phyloP scores from a whole-genome alignment of 768 basidiomycete genomes.

The Tricholoma furcatifolium region DNA sequence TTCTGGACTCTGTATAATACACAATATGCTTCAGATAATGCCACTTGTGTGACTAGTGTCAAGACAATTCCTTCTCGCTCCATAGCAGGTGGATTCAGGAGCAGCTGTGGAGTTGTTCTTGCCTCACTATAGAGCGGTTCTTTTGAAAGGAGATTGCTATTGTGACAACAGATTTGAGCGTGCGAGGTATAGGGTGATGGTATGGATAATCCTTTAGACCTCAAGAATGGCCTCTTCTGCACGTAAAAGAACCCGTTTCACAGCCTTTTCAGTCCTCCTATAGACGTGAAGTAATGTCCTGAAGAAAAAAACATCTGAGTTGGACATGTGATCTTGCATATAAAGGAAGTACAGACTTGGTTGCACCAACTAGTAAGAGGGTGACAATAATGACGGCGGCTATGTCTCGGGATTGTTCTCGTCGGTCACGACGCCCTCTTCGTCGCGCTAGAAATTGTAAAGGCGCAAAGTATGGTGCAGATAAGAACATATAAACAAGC shows the following conservation, averaged over 20 bases:
- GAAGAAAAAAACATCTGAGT: constrained; percentile 12
- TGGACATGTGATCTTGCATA: neutral
- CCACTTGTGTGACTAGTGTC: too few relatives aligned
- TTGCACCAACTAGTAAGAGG: constrained; percentile 59
- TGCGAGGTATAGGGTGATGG: too few relatives aligned
- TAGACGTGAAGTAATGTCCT: constrained; percentile 77
- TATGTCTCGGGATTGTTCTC: constrained; percentile 59
- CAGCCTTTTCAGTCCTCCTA: constrained; percentile 53
- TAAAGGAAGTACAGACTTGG: constrained; percentile 43
- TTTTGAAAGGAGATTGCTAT: too few relatives aligned
- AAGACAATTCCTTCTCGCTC: too few relatives aligned
- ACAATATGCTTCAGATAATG: too few relatives aligned
- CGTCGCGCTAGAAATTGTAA: constrained; percentile 71
- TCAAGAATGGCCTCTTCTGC: constrained; percentile 84
- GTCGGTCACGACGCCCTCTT: constrained; percentile 51
- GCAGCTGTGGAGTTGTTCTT: too few relatives aligned
- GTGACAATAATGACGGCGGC: constrained; percentile 64
- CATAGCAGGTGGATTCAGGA: too few relatives aligned
- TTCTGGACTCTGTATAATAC: too few relatives aligned
- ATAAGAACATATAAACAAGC: constrained; percentile 67
- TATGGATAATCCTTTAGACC: constrained; percentile 38
- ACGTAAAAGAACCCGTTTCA: constrained; percentile 60
- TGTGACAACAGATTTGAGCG: too few relatives aligned
- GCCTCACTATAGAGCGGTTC: too few relatives aligned
- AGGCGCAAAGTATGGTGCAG: constrained; percentile 63